Percentiles rank a stretch among this genome's conserved stretches.
phyloP scores from a whole-genome alignment of 2,329 filamentous ascomycete species.

The Cercospora zeina region DNA sequence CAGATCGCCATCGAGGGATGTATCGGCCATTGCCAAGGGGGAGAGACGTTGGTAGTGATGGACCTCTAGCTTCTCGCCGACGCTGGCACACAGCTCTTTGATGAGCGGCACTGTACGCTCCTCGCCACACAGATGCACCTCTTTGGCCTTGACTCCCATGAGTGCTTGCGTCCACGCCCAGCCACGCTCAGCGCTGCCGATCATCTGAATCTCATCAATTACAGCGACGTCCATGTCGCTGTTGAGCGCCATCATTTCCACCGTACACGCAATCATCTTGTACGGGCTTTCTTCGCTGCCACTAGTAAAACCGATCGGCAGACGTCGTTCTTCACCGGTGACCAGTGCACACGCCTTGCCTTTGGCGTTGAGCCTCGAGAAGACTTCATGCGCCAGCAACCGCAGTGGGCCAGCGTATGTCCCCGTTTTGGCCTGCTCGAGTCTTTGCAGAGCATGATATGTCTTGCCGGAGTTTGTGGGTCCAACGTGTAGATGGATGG shows the following conservation, averaged over 20 bases:
- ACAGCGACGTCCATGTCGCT: conserved; percentile 81
- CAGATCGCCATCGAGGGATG: conserved; percentile 65
- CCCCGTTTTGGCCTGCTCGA: conserved; percentile 73
- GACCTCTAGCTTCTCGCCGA: conserved; percentile 79
- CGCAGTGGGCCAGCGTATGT: conserved; percentile 90
- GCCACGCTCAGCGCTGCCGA: conserved; percentile 74
- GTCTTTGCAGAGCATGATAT: conserved; percentile 82
- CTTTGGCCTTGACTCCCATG: conserved; percentile 79
- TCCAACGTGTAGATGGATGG: conserved; percentile 87
- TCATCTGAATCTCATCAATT: conserved; percentile 99
- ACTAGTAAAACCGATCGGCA: conserved; percentile 49
- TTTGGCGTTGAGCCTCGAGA: conserved; percentile 76
- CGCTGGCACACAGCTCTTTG: conserved; percentile 70
- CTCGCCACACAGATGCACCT: conserved; percentile 93
- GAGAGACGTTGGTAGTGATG: conserved; percentile 84
- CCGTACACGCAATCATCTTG: conserved; percentile 78
- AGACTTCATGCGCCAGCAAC: conserved; percentile 91
- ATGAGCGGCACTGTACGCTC: conserved; percentile 78
- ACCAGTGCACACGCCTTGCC: conserved; percentile 75
- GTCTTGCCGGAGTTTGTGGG: conserved; percentile 99
- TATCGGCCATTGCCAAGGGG: conserved; percentile 65
- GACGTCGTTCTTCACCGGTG: conserved; percentile 85
- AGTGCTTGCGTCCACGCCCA: conserved; percentile 95
- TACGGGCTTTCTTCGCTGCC: conserved; percentile 51
- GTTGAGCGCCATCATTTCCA: conserved; percentile 76